A percentile compares a stretch with the other conserved stretches of the same genome.
These are phyloP conservation scores for Sarocladium oryzae DNA, from an alignment of 2,329 filamentous ascomycete species.

Conservation along the genomic window DNA sequence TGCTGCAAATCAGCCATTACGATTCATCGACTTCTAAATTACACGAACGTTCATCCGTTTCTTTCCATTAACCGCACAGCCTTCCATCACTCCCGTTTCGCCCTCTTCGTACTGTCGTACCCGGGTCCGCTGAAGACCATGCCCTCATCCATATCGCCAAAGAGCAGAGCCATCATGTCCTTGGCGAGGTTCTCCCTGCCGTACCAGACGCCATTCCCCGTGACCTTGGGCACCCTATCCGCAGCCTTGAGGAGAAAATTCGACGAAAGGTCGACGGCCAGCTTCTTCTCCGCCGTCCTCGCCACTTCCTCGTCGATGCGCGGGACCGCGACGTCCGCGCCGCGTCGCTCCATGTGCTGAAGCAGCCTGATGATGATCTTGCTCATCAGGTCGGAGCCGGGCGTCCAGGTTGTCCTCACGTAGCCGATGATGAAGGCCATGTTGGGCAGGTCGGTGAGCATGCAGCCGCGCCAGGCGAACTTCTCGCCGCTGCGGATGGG, in stretches of 20 bases:
- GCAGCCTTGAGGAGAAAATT: constrained; percentile 28
- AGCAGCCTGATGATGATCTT: constrained; percentile 43
- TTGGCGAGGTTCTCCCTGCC: constrained; percentile 23
- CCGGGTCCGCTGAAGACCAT: constrained; percentile 21
- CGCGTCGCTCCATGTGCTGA: constrained; percentile 43
- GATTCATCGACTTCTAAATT: no score
- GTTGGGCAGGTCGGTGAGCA: constrained; percentile 60
- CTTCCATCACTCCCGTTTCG: not conserved
- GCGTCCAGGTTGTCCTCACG: constrained; percentile 58
- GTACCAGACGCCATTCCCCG: constrained; percentile 28
- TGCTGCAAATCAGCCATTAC: no score
- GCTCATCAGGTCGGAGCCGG: constrained; percentile 42
- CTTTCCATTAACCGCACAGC: no score
- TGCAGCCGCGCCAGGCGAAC: constrained; percentile 53
- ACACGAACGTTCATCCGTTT: no score
- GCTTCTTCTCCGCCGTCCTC: constrained; percentile 16
- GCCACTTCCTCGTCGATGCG: constrained; percentile 22
- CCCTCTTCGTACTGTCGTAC: constrained; percentile 18
- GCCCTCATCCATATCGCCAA: constrained; percentile 25
- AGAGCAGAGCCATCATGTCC: constrained; percentile 23
- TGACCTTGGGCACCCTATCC: constrained; percentile 30
- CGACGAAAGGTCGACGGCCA: constrained; percentile 24
- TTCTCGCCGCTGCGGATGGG: constrained; percentile 37
- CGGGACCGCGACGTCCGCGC: constrained; percentile 40
- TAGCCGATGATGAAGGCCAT: constrained; percentile 53